A percentile compares a stretch with the other conserved stretches of the same genome.
These are phyloP conservation scores for Sideroxylon spinosum DNA, from an alignment of 179 eudicot genomes.

Conservation along the genomic window DNA sequence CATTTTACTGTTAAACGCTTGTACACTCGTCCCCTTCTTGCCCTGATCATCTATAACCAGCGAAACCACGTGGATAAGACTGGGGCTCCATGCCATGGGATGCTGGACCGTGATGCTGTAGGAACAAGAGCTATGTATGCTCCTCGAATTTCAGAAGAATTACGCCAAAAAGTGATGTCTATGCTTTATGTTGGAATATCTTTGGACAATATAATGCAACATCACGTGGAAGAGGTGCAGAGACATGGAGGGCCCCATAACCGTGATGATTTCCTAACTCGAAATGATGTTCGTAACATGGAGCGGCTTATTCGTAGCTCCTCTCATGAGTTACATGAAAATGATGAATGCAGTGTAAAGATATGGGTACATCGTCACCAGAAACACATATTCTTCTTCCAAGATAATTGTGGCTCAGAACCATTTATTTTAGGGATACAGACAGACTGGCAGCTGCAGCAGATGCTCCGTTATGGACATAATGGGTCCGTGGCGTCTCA, in stretches of 20 bases:
- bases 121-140: constrained; percentile 43
- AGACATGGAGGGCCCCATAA: constrained; percentile 32
- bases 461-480: constrained; percentile 33
- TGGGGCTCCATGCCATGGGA: constrained; percentile 34
- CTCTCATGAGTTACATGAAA: constrained; percentile 25
- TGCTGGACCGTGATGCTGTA: constrained; percentile 29
- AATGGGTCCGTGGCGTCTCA: constrained; percentile 24
- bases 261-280: constrained; percentile 30
- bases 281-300: constrained; percentile 35
- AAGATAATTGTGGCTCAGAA: constrained; percentile 26
- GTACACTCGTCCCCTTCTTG: constrained; percentile 31
- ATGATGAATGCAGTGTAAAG: constrained; percentile 25
- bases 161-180: constrained; percentile 33
- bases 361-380: constrained; percentile 34
- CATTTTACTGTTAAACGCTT: constrained; percentile 38
- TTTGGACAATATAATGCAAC: constrained; percentile 28
- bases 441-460: constrained; percentile 40
- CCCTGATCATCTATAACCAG: constrained; percentile 35
- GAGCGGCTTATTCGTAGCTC: constrained; percentile 27
- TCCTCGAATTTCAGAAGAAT: constrained; percentile 35
- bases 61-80: constrained; percentile 30
- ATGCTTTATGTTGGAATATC: constrained; percentile 34
- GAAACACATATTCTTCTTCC: constrained; percentile 29
- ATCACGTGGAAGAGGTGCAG: constrained; percentile 33
- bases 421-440: constrained; percentile 32